A percentile compares a stretch with the other conserved stretches of the same genome.
These are phyloP conservation scores for Penicillium tannophilum DNA, from an alignment of 495 filamentous ascomycete species.

Conservation along the genomic window DNA sequence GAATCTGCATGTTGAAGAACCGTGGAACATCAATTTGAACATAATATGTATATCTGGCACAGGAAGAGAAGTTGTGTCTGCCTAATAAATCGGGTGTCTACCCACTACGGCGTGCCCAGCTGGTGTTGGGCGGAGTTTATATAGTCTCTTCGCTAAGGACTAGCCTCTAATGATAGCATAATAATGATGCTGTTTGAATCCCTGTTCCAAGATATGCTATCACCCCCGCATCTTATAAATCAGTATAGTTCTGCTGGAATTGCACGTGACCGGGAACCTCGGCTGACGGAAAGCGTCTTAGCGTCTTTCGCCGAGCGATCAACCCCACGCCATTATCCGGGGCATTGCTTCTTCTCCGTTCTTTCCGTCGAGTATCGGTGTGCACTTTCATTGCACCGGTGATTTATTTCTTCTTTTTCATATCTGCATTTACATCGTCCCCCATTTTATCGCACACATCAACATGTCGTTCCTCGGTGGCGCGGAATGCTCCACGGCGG, in stretches of 20 bases:
- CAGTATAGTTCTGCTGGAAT: neutral
- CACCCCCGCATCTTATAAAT: too few species aligned
- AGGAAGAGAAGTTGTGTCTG: too few species aligned
- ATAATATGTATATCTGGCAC: too few species aligned
- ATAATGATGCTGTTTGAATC: too few species aligned
- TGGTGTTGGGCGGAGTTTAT: too few species aligned
- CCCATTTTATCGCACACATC: conserved; percentile 3
- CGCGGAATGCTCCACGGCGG: conserved; percentile 94
- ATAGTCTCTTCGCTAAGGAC: too few species aligned
- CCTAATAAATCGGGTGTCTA: too few species aligned
- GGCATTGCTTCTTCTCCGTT: conserved; percentile 13
- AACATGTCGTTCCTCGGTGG: conserved; percentile 92
- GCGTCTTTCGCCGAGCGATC: conserved; percentile 23
- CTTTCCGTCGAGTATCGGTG: conserved; percentile 6
- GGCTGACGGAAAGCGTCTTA: conserved; percentile 27
- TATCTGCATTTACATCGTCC: conserved; percentile 6
- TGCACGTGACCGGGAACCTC: conserved; percentile 45
- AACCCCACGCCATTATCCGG: conserved; percentile 39
- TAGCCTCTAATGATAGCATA: too few species aligned
- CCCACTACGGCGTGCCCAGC: too few species aligned
- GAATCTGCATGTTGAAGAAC: too few species aligned
- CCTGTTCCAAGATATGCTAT: too few species aligned
- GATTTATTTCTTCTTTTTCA: neutral
- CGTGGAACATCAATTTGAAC: too few species aligned
- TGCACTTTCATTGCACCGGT: neutral